Base-by-base conservation (phyloP, 352 stramenopile species). In the Globisporangium cystogenes region DNA sequence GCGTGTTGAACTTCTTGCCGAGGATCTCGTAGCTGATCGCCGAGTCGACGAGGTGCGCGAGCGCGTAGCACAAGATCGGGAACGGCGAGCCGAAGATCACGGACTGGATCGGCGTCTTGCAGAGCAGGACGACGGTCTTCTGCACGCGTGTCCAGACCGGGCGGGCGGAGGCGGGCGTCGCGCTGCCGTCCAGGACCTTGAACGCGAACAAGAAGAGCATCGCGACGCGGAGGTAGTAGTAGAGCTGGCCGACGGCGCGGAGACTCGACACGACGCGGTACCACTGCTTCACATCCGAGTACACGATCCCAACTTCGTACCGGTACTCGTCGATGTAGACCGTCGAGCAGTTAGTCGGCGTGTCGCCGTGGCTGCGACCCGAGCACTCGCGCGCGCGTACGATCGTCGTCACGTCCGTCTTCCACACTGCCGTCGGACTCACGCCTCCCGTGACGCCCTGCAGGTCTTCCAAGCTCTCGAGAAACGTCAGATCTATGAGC, bases 211-310 rank as follows among this genome's bases (percentile, higher is more conserved):
- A 7, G 8, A 52, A 33, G 15, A 61, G 39, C 51, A 60, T 60
- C 3, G 57, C 14, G 21, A 54, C 36, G 23, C 53, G 59, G 10
- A 59, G 14, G 16, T 51, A 47, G 33, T 52, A 48, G 49, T 66
- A 62, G 12, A 26, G 24, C 36, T 66, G 59, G 2, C 47, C 59
- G 35, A 64, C 23, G 26, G 14, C 51, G 21, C 71, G 56, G 0
- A 81, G 50, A 1, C 27, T 26, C 15, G 60, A 56, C 0, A 79
- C 58, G 2, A 73, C 27, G 20, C 37, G 21, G 55, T 64, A 75
- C 69, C 65, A 78, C 23, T 67, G 43, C 2, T 29, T 21, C 3
- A 26, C 43, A 2, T 50, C 42, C 42, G 2, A 63, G 36, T 24
- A 62, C 51, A 50, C 72, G 55, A 54, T 42, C 7, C 43, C 51